Conservation (phyloP, 2,329 filamentous ascomycete species). For the Fusarium sp. region DNA sequence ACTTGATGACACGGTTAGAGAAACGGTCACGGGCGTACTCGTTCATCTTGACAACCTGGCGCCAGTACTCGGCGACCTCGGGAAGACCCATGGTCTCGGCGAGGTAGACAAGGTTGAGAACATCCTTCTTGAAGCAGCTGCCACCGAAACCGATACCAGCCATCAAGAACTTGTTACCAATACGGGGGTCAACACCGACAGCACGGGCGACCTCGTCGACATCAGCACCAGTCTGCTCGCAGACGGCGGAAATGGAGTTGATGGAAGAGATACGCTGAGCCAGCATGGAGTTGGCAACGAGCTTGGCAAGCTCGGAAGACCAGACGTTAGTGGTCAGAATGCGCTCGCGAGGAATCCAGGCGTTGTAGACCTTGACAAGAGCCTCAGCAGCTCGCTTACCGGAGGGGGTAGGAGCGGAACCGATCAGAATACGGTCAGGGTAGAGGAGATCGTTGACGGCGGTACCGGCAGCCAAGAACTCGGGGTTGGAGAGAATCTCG, state of each 20-base stretch:
- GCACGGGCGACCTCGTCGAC: slow-evolving; percentile 77
- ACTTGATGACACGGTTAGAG: slow-evolving; percentile 71
- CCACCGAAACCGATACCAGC: slow-evolving; percentile 83
- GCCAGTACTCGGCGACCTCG: slow-evolving; percentile 82
- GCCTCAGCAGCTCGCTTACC: slow-evolving; percentile 72
- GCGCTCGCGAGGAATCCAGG: slow-evolving; percentile 74
- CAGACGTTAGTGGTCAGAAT: slow-evolving; percentile 80
- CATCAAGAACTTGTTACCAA: slow-evolving; percentile 79
- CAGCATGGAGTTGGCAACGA: slow-evolving; percentile 83
- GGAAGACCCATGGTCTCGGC: slow-evolving; percentile 75
- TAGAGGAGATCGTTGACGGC: slow-evolving; percentile 76
- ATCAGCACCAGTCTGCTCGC: slow-evolving; percentile 79
- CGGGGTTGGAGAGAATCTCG: slow-evolving; percentile 83
- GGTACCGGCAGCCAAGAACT: slow-evolving; percentile 83
- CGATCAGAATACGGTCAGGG: slow-evolving; percentile 81
- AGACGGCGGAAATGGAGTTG: slow-evolving; percentile 84
- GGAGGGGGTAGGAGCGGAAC: slow-evolving; percentile 69
- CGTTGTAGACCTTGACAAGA: slow-evolving; percentile 73
- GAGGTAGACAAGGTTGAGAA: slow-evolving; percentile 78
- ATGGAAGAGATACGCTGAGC: slow-evolving; percentile 85
- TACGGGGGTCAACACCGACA: slow-evolving; percentile 76
- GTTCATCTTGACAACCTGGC: slow-evolving; percentile 79
- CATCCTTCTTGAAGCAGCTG: slow-evolving; percentile 85
- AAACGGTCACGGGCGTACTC: slow-evolving; percentile 79
- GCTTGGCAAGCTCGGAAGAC: slow-evolving; percentile 82